phyloP scores from a whole-genome alignment of 2,329 filamentous ascomycete species.

The Colletotrichum kahawae region DNA sequence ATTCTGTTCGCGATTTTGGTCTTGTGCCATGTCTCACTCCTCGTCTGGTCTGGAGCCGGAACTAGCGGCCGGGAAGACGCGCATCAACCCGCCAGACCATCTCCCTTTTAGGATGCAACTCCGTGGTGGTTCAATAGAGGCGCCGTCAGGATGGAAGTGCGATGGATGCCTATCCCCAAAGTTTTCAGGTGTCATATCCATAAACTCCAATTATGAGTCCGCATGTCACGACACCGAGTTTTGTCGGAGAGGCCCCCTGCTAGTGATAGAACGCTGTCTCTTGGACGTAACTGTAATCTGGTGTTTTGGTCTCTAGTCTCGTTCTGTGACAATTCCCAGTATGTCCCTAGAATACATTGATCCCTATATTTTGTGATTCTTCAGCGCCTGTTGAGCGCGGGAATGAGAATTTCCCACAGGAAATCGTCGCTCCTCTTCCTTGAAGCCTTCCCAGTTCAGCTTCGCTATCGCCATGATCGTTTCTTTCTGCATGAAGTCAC shows the following conservation, averaged over 20 bases:
- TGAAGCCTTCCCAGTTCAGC: neutral
- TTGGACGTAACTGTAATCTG: too few species aligned
- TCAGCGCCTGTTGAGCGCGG: too few species aligned
- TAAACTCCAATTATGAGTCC: too few species aligned
- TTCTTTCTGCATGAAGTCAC: neutral
- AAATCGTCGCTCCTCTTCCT: neutral
- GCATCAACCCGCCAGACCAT: neutral
- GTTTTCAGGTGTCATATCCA: neutral
- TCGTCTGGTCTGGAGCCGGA: neutral
- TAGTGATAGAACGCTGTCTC: too few species aligned
- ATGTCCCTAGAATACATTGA: too few species aligned
- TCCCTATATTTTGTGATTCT: too few species aligned
- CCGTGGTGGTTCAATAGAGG: neutral
- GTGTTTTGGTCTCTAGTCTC: too few species aligned
- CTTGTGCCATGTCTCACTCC: neutral
- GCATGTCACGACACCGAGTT: too few species aligned
- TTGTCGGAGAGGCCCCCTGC: too few species aligned
- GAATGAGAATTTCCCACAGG: too few species aligned
- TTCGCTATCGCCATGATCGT: constrained; percentile 1
- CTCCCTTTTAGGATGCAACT: neutral
- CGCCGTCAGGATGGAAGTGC: neutral
- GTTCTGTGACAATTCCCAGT: too few species aligned
- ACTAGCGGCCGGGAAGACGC: neutral
- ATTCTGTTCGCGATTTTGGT: neutral
- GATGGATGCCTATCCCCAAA: neutral